A percentile compares a stretch with the other conserved stretches of the same genome.
Evolutionary conservation across 441 rosid species (phyloP).

Genomic region (Aleurites moluccanus): DNA sequence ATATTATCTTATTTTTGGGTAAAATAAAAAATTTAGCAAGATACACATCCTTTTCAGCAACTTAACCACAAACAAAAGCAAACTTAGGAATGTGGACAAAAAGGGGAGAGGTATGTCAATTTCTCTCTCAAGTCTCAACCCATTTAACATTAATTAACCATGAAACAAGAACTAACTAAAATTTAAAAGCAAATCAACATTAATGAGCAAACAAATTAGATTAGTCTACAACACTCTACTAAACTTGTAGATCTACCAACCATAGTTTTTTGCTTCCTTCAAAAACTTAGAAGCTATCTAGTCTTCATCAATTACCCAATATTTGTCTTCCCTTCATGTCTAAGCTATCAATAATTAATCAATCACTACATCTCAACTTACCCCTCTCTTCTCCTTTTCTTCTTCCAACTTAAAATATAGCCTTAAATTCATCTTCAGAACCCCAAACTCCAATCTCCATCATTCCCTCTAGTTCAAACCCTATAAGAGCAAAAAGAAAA

Average conservation of each 20-base stretch:
- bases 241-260: slow-evolving; percentile 44
- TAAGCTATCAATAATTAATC: slow-evolving; percentile 44
- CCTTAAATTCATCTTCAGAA: slow-evolving; percentile 10
- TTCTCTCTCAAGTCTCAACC: slow-evolving; percentile 8
- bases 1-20: no score
- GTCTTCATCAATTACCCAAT: slow-evolving; percentile 54
- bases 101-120: not conserved
- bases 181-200: slow-evolving; percentile 8
- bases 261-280: slow-evolving; percentile 46
- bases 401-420: slow-evolving; percentile 16
- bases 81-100: not conserved
- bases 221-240: slow-evolving; percentile 24
- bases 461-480: slow-evolving; percentile 2
- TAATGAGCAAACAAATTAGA: not conserved
- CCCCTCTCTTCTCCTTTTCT: not conserved
- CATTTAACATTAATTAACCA: not conserved
- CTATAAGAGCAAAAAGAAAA: slow-evolving; percentile 15
- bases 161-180: not conserved
- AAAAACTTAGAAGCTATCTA: slow-evolving; percentile 45
- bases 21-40: no score
- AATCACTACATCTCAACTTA: slow-evolving; percentile 10
- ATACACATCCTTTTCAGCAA: not conserved
- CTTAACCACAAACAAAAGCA: slow-evolving; percentile 12
- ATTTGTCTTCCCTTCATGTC: slow-evolving; percentile 53
- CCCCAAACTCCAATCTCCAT: slow-evolving; percentile 7